phyloP scores from a whole-genome alignment of 192 early-diverging fungal genomes.

The Backusella circina region DNA sequence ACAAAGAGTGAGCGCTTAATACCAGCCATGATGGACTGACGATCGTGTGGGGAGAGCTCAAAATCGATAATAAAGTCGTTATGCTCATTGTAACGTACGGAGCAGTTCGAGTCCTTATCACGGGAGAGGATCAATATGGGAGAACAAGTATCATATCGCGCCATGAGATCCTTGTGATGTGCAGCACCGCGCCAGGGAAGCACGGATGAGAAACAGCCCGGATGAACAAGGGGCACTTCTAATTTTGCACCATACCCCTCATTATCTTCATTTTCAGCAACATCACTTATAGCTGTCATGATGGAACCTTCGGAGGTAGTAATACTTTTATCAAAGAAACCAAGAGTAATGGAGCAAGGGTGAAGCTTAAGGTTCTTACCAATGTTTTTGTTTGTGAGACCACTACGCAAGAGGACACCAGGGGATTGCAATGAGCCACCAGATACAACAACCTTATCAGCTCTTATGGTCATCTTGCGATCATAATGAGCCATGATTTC shows the following conservation, averaged over 20 bases:
- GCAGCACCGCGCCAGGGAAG: conserved; percentile 46
- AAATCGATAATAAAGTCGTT: conserved; percentile 46
- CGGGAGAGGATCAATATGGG: conserved; percentile 56
- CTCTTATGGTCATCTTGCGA: conserved; percentile 38
- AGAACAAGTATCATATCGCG: conserved; percentile 40
- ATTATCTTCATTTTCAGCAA: conserved; percentile 55
- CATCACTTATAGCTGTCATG: conserved; percentile 63
- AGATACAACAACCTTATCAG: conserved; percentile 55
- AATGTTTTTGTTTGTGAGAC: conserved; percentile 68
- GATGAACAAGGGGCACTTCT: conserved; percentile 56
- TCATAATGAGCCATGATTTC: conserved; percentile 5
- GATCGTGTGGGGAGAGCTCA: conserved; percentile 50
- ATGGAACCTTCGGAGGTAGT: conserved; percentile 53
- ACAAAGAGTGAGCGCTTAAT: conserved; percentile 40
- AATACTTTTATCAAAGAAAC: conserved; percentile 53
- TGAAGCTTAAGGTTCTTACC: conserved; percentile 64
- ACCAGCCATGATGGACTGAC: conserved; percentile 39
- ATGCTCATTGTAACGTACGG: conserved; percentile 43
- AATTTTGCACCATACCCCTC: conserved; percentile 64
- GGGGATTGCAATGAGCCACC: conserved; percentile 66
- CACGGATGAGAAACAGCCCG: conserved; percentile 37
- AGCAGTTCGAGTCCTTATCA: conserved; percentile 50
- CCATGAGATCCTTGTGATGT: conserved; percentile 52
- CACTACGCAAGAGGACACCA: conserved; percentile 57
- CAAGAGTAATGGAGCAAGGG: conserved; percentile 58